Base-by-base conservation (phyloP, 495 filamentous ascomycete genomes). In the Xylaria flabelliformis region DNA sequence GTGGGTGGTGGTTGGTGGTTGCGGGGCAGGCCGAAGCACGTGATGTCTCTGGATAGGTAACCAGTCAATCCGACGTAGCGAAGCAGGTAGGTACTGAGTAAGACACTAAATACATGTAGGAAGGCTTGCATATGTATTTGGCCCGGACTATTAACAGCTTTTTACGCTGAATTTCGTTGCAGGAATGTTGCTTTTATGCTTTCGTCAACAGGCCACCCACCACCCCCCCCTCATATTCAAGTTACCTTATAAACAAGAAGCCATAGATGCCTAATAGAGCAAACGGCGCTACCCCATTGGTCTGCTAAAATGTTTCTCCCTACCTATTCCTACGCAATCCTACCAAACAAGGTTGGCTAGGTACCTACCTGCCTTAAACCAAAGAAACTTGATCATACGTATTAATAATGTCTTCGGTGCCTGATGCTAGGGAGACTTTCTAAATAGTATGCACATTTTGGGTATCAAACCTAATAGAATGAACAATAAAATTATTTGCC, bases 1-100 rank as follows among this genome's bases (percentile, higher is more conserved):
- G 69, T 44, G 59, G 59, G 32, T 39, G 58, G 58, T 61, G 58
- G 58, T 69, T 69, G 67, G 67, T 69, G 56, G 71, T 73, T 73
- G 71, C 71, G 71, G 71, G 70, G 71, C 64, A 67, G 62, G 24
- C 53, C 24, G 50, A 53, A 51, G 71, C 71, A 73, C 71, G 71
- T 73, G 71, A 73, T 39, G 67, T 62, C 48, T 64, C 24, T 44
- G 7, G 13, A 26, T 39, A 2, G 26, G 26, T 29, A 29, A 39
- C 36, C 46, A 69, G 50, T 53, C 50, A 26, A 21, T 53, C n/a
- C 24, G 21, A 17, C 26, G 66, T 21, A 67, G 64, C 9, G 26
- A 55, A 55, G 51, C 21, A 55, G 51, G 51, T 29, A 39, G 36
- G 36, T 8, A 29, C 26, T 29, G 26, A 29, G 26, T 29, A 26